Evolutionary conservation across 352 stramenopile genomes (phyloP), one percentile per base, ranked within the genome.

Genomic region (Albugo candida): DNA sequence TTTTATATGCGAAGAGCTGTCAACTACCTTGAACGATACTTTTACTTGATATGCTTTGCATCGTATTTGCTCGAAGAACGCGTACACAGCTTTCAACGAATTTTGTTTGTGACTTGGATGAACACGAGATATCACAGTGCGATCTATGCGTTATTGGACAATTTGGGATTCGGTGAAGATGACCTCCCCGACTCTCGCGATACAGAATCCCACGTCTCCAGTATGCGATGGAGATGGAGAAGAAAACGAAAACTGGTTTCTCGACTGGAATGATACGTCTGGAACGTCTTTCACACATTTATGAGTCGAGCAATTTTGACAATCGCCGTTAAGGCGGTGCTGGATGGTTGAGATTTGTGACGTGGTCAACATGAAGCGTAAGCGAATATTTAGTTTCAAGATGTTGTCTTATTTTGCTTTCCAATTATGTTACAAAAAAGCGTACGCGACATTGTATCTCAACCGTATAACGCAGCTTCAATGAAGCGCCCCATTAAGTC

Each of bases 11-110:
- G 78, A 24, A 69, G 80, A 16, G 70, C 72, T 11, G 79, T 93
- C 38, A 91, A 93, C 53, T 93, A 93, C 58, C 62, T 92, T 10
- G 76, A 89, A 49, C 63, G 81, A 14, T 93, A 91, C 58, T 92
- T 92, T 43, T 89, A 93, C 52, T 66, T 93, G 18, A 65, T 93
- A 38, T 89, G 76, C 59, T 93, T 93, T 21, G 78, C 76, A 13
- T 83, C 79, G 47, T 93, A 92, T 41, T 45, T 92, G 24, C 56
- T 88, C 0, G 78, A 92, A 31, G 66, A 92, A 47, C 63, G 68
- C 18, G 43, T 34, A 2, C 44, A 65, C 17, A 57, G 63, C 13
- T 92, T 87, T 50, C 54, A 68, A 12, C 59, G 53, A 16, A 63
- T 41, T 36, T 57, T 83, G 10, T 88, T 92, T 54, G 74, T 85